Base-by-base conservation (phyloP, 78 protist species). In the Cavenderia fasciculata region DNA sequence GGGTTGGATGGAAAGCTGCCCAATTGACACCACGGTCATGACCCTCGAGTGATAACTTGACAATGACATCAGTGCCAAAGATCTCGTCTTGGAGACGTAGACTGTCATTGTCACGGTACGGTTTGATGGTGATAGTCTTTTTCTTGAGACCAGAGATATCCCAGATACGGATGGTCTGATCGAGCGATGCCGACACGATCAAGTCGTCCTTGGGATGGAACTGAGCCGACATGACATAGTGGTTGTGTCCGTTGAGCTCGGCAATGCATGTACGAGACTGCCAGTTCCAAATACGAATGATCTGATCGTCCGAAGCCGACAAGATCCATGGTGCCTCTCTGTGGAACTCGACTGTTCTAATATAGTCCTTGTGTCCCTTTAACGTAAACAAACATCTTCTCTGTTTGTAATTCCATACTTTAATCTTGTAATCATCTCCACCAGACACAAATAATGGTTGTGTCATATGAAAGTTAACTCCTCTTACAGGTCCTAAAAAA, bases 271-370 rank as follows among this genome's bases (percentile, higher is more conserved):
- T 33, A 41, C 99, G 92, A 1, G 96, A 46, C 90, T 98, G 99
- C 99, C 99, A 99, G 90, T 99, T 98, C 99, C 99, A 99, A 61
- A 99, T 96, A 33, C 99, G 96, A 66, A 98, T 95, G 11, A 99
- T 95, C 72, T 96, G 97, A 82, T 99, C 99, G 69, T 99, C 99
- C 2, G 98, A 96, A 4, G 98, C 92, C 6, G 95, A 76, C 27
- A 99, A 52, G 38, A 99, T 94, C 99, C 99, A 99, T 14, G 99
- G 99, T 68, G 90, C 73, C 46, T 96, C 99, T 40, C 89, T 62
- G 29, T 63, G 93, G 66, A 98, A 98, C 75, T 96, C 98, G 19
- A 97, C 98, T 2, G 98, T 98, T 36, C 99, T 96, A 68, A 99
- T 94, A 88, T 98, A 99, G 79, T 99, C 99, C 33, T 94, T 70